Base-by-base conservation (phyloP, 345 rosid genomes). In the Eucalyptus leucophloia region DNA sequence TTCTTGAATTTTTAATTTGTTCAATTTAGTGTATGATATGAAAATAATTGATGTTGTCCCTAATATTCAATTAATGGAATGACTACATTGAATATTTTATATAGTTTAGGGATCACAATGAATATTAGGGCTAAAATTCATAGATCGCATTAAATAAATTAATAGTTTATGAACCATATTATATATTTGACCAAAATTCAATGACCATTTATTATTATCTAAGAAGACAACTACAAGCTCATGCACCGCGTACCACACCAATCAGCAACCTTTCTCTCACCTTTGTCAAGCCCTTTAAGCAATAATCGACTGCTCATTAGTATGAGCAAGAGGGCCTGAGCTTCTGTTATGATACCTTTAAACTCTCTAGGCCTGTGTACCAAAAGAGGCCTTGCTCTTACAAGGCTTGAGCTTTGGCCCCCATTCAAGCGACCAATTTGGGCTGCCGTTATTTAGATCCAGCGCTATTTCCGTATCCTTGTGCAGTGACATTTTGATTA, bases 231-330 rank as follows among this genome's bases (percentile, higher is more conserved):
- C 58, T 3, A 53, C 58, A 19, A 19, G 5, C 26, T 53, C 58
- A 8, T 0, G 58, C 5, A 53, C 58, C 0, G 24, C 26, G 58
- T 2, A 94, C 95, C 13, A 24, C 97, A 95, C 99, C 99, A 96
- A 90, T 96, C 95, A 88, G 91, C 93, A 44, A 86, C 94, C 91
- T 92, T 94, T 91, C 92, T 90, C 88, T 91, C 94, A 82, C 90
- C 87, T 80, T 88, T 91, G 56, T 92, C 95, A 91, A 95, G 96
- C 92, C 89, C 94, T 90, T 91, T 95, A 56, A 50, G 88, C 90
- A 56, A 97, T 93, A 87, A 96, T 85, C 97, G 98, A 97, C 16
- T 96, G 72, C 77, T 95, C 97, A 54, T 90, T 92, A 56, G 97
- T 90, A 91, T 94, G 88, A 88, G 92, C 92, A 72, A 97, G 94